Evolutionary conservation across 164 flowering plant species (phyloP), one percentile per base, ranked within the genome.

Genomic region (Stephania cephalantha): DNA sequence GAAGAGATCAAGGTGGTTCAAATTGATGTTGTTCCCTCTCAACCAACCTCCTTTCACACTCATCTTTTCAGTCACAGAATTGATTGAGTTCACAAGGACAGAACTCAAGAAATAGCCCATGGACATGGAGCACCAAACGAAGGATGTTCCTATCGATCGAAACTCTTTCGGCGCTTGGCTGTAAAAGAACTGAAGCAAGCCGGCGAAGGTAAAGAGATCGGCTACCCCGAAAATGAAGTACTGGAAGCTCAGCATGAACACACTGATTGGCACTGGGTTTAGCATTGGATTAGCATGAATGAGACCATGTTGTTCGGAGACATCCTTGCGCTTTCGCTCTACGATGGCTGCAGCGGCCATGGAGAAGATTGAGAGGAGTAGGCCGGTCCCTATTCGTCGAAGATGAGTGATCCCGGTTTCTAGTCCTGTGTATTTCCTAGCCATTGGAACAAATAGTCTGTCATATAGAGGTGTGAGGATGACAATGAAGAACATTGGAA

Each of bases 41-140:
- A 81, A 63, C 79, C 83, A 81, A 1, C 80, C 80, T 31, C 46
- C 17, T 15, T 58, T 66, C 4, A 17, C n/a, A 17, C 70, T 65
- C 15, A 82, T 74, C 17, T 75, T 58, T 44, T 58, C 45, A 11
- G 86, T 84, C 44, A 82, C 70, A 74, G 78, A 81, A 64, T 88
- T 86, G 73, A 86, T 86, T 46, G 84, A 1, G 8, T 84, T 79
- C 18, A 86, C 89, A 71, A 86, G 44, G 9, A 85, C 29, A 1
- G 90, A 86, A 74, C 90, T 88, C 45, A 88, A 69, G 65, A 83
- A 88, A 75, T 86, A 88, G 12, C 90, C 90, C 72, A 88, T 84
- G 7, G 85, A 81, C 88, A 85, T 86, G 31, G 77, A 75, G 35
- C 77, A 75, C 72, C 73, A 75, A 10, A 68, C 45, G 22, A 75